phyloP scores from a whole-genome alignment of 352 stramenopile species.

The Elongisporangium undulatum region DNA sequence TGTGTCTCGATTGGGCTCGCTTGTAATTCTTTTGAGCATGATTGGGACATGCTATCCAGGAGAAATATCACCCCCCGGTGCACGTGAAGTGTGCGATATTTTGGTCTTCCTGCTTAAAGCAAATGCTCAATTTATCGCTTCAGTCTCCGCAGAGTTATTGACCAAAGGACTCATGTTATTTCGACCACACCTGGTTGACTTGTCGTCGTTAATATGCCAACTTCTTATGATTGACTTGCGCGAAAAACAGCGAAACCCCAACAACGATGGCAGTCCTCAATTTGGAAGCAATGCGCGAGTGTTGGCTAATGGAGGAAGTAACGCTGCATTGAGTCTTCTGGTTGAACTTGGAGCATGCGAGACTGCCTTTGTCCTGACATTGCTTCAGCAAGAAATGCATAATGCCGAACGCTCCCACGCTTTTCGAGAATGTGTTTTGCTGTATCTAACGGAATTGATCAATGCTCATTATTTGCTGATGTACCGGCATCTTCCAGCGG shows the following conservation, averaged over 20 bases:
- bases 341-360: constrained; percentile 77
- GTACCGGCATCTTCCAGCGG: constrained; percentile 74
- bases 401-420: constrained; percentile 56
- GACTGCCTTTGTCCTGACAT: constrained; percentile 64
- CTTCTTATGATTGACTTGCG: constrained; percentile 71
- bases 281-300: constrained; percentile 43
- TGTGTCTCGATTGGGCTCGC: constrained; percentile 54
- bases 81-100: constrained; percentile 78
- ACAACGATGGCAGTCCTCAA: constrained; percentile 22
- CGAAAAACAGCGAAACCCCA: constrained; percentile 50
- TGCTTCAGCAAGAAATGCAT: constrained; percentile 84
- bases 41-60: constrained; percentile 83
- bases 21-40: constrained; percentile 81
- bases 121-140: constrained; percentile 49
- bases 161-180: constrained; percentile 85
- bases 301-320: constrained; percentile 50
- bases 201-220: constrained; percentile 72
- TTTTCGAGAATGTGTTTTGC: constrained; percentile 69
- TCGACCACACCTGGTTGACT: constrained; percentile 70
- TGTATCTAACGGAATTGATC: constrained; percentile 79
- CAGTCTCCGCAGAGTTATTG: constrained; percentile 67
- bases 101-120: constrained; percentile 61
- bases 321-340: constrained; percentile 70
- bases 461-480: constrained; percentile 83
- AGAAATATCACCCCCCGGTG: constrained; percentile 68